Evolutionary conservation across 306 rosid species (phyloP).

Genomic region (Hylodesmum podocarpum): DNA sequence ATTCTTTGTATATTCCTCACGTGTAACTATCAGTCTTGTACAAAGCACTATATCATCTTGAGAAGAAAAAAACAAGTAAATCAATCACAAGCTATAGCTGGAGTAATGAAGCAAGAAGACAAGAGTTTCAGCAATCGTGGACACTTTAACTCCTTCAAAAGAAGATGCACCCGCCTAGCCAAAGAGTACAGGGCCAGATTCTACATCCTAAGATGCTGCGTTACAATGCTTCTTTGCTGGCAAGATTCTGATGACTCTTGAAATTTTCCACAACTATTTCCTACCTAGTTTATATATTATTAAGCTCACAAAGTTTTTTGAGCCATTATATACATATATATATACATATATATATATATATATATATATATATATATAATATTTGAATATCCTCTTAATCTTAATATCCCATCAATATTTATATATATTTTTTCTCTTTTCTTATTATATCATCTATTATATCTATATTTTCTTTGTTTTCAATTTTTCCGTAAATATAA

Average conservation of each 20-base stretch:
- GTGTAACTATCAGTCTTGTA: neutral
- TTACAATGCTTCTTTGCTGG: conserved; percentile 79
- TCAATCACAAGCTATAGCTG: neutral
- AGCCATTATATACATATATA: too few relatives aligned
- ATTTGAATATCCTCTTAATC: too few relatives aligned
- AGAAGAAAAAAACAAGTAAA: neutral
- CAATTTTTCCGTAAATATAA: too few relatives aligned
- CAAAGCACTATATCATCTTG: neutral
- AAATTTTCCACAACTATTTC: neutral
- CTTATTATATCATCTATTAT: too few relatives aligned
- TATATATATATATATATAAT: too few relatives aligned
- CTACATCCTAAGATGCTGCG: conserved; percentile 72
- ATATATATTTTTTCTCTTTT: too few relatives aligned
- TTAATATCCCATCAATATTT: too few relatives aligned
- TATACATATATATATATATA: too few relatives aligned
- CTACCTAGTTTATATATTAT: too few relatives aligned
- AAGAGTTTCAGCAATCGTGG: conserved; percentile 23
- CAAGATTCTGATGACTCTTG: conserved; percentile 46
- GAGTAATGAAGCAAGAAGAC: conserved; percentile 16
- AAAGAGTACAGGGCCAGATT: conserved; percentile 75
- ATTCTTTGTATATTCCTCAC: neutral
- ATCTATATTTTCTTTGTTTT: too few relatives aligned
- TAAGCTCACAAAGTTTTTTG: neutral
- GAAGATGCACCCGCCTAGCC: conserved; percentile 55
- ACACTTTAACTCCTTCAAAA: conserved; percentile 49